Evolutionary conservation across 129 eudicot species (phyloP).

Genomic region (Deinandra increscens): DNA sequence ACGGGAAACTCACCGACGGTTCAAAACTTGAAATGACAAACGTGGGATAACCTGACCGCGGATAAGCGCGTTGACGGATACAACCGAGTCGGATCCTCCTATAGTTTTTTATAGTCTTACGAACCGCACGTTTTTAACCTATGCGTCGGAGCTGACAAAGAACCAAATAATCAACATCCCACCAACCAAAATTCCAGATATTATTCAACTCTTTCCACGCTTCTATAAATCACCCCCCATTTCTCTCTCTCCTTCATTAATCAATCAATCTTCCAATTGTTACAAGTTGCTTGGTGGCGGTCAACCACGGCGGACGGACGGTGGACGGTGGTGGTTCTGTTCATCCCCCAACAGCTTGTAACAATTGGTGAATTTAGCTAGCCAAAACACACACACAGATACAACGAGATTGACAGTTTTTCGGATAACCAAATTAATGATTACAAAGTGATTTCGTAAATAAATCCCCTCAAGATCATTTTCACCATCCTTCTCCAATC

Average conservation of each 20-base stretch:
- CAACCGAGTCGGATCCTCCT: neutral
- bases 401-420: conserved; percentile 20
- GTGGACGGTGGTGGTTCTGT: conserved; percentile 24
- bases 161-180: conserved; percentile 36
- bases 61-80: conserved; percentile 25
- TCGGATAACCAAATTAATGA: conserved; percentile 19
- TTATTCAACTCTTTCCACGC: neutral
- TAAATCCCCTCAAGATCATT: conserved; percentile 32
- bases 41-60: conserved; percentile 5
- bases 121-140: conserved; percentile 38
- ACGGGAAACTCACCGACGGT: neutral
- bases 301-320: too few species aligned
- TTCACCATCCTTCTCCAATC: conserved; percentile 30
- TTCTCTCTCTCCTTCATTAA: conserved; percentile 22
- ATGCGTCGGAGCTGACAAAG: conserved; percentile 47
- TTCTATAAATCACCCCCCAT: conserved; percentile 29
- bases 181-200: conserved; percentile 32
- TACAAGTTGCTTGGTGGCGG: conserved; percentile 36
- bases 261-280: conserved; percentile 31
- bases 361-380: conserved; percentile 30
- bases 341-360: conserved; percentile 21
- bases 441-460: conserved; percentile 6
- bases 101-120: neutral
- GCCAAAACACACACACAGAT: neutral
- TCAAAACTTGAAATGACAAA: conserved; percentile 10